These are phyloP conservation scores for Globisporangium perplexum DNA, from an alignment of 352 stramenopile genomes.

Conservation along the genomic window DNA sequence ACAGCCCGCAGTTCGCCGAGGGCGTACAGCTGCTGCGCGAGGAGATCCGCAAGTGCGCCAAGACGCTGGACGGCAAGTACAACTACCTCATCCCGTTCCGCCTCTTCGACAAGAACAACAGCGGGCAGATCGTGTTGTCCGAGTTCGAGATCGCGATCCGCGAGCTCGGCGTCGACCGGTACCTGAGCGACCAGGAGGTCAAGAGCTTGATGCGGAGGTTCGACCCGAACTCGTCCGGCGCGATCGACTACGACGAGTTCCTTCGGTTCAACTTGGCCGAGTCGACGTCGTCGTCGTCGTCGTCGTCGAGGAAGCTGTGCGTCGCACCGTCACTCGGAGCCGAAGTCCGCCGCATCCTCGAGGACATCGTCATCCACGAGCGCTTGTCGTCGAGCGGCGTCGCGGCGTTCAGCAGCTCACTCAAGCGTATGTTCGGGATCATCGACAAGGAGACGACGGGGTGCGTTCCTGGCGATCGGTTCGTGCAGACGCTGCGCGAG, in stretches of 20 bases:
- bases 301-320: slow-evolving; percentile 19
- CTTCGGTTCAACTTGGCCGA: slow-evolving; percentile 70
- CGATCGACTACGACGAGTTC: slow-evolving; percentile 73
- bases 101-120: slow-evolving; percentile 69
- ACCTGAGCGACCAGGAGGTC: slow-evolving; percentile 66
- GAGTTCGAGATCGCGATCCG: slow-evolving; percentile 67
- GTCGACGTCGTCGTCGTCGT: slow-evolving; percentile 37
- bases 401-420: slow-evolving; percentile 46
- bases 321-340: slow-evolving; percentile 6
- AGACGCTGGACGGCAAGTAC: slow-evolving; percentile 74
- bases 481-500: slow-evolving; percentile 54
- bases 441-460: slow-evolving; percentile 70
- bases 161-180: slow-evolving; percentile 69
- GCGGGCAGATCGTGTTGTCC: slow-evolving; percentile 58
- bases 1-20: slow-evolving; percentile 73
- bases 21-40: slow-evolving; percentile 61
- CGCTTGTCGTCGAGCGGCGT: slow-evolving; percentile 34
- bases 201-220: slow-evolving; percentile 79
- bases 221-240: slow-evolving; percentile 56
- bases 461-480: slow-evolving; percentile 32
- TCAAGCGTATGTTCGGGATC: slow-evolving; percentile 80
- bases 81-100: slow-evolving; percentile 67
- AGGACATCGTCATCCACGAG: slow-evolving; percentile 46
- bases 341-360: slow-evolving; percentile 31
- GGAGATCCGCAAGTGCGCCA: slow-evolving; percentile 70